Conservation (phyloP, 106 monocot genomes). For the Dioscorea dumetorum region DNA sequence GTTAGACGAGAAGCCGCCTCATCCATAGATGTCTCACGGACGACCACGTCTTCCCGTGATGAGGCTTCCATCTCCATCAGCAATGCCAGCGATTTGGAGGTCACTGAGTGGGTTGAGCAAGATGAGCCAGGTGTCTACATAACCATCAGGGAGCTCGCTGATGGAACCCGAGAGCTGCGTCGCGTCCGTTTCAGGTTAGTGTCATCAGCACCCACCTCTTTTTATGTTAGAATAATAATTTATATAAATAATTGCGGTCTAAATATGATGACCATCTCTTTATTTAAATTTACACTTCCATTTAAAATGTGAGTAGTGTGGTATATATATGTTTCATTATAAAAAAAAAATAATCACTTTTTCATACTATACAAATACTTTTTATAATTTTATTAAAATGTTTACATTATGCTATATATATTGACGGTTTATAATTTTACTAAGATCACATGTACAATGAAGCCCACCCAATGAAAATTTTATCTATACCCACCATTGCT, state of each 20-base stretch:
- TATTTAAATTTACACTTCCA: no score
- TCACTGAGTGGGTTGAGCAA: slow-evolving; percentile 92
- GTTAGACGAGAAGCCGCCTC: slow-evolving; percentile 18
- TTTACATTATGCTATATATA: no score
- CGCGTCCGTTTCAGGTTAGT: slow-evolving; percentile 87
- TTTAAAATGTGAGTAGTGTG: not conserved
- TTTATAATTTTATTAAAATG: no score
- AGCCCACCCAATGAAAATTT: not conserved
- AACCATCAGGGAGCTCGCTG: slow-evolving; percentile 70
- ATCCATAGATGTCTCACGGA: slow-evolving; percentile 50
- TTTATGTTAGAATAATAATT: no score
- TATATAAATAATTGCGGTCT: no score
- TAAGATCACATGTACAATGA: not conserved
- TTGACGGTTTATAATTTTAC: not conserved
- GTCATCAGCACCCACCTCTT: no score
- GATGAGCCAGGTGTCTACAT: slow-evolving; percentile 92
- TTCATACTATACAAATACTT: not conserved
- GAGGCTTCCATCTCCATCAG: slow-evolving; percentile 71
- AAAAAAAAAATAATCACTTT: not conserved
- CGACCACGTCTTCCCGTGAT: slow-evolving; percentile 71
- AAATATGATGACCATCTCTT: no score
- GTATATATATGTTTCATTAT: not conserved
- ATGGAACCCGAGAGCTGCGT: slow-evolving; percentile 84
- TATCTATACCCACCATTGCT: not conserved
- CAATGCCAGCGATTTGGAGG: slow-evolving; percentile 69